A percentile compares a stretch with the other conserved stretches of the same genome.
Evolutionary conservation across 345 rosid genomes (phyloP).

Genomic region (Eucalyptus tenuipes): DNA sequence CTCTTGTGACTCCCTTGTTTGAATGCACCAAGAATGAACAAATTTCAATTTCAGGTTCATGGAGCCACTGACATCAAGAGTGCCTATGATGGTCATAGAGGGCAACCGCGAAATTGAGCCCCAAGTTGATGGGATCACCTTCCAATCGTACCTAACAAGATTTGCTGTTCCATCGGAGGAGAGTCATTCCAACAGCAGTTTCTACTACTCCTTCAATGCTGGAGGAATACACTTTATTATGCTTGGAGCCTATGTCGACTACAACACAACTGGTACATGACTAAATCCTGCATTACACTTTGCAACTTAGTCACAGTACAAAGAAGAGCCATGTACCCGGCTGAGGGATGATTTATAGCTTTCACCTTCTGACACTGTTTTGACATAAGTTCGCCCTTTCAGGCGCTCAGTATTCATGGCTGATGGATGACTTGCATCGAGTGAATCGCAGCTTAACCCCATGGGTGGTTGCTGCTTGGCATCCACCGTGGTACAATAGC

Average conservation of each 20-base stretch:
- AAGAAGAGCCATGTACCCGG: not conserved
- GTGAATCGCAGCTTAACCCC: constrained; percentile 53
- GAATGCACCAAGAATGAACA: not conserved
- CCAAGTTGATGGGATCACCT: constrained; percentile 52
- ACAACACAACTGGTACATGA: constrained; percentile 44
- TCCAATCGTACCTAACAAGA: constrained; percentile 62
- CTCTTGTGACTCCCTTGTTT: not conserved
- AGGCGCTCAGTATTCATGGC: constrained; percentile 72
- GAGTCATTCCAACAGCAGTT: constrained; percentile 54
- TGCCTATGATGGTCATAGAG: constrained; percentile 80
- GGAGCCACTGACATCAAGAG: constrained; percentile 69
- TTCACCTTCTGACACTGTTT: not conserved
- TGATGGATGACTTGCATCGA: constrained; percentile 44
- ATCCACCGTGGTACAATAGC: constrained; percentile 85
- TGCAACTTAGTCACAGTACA: not conserved
- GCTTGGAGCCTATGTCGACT: constrained; percentile 81
- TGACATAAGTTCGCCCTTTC: not conserved
- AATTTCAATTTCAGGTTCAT: constrained; percentile 41
- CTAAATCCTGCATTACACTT: not conserved
- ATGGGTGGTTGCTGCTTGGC: constrained; percentile 83
- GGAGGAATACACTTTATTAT: constrained; percentile 77
- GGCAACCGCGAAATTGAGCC: constrained; percentile 92
- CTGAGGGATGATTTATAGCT: not conserved
- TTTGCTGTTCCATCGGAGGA: constrained; percentile 69
- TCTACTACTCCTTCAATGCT: constrained; percentile 81